Percentiles rank a stretch among this genome's conserved stretches.
Evolutionary conservation across 202 grass and related monocot genomes (phyloP).

Genomic region (Saccharum hybrid): DNA sequence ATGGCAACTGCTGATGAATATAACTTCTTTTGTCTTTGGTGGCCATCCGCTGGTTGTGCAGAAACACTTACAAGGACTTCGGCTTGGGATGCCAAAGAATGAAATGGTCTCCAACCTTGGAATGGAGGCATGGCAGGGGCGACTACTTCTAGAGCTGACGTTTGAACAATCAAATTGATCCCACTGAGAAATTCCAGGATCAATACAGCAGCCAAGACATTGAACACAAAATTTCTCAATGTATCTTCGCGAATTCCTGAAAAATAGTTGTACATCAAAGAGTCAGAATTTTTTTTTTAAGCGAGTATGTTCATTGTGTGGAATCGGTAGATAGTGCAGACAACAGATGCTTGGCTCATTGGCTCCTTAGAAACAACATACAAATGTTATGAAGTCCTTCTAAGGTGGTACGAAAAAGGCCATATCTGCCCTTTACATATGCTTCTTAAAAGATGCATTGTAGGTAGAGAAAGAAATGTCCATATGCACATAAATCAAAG

Average conservation of each 20-base stretch:
- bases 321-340: background rate
- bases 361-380: background rate
- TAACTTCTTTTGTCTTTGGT: slow-evolving; percentile 49
- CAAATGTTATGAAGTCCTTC: background rate
- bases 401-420: slow-evolving; percentile 1
- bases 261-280: slow-evolving; percentile 41
- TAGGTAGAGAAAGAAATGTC: background rate
- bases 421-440: background rate
- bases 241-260: slow-evolving; percentile 57
- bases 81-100: slow-evolving; percentile 41
- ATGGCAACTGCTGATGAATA: slow-evolving; percentile 44
- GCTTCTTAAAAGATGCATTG: background rate
- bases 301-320: background rate
- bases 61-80: slow-evolving; percentile 47
- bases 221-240: slow-evolving; percentile 42
- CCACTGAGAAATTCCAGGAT: slow-evolving; percentile 50
- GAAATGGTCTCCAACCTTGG: slow-evolving; percentile 57
- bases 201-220: slow-evolving; percentile 53
- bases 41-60: background rate
- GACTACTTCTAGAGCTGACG: slow-evolving; percentile 54
- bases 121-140: slow-evolving; percentile 57
- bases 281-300: slow-evolving; percentile 24
- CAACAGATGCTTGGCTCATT: background rate
- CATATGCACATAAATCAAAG: background rate
- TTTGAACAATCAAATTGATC: slow-evolving; percentile 50